Conservation (phyloP, 306 rosid species). For the Datisca glomerata region DNA sequence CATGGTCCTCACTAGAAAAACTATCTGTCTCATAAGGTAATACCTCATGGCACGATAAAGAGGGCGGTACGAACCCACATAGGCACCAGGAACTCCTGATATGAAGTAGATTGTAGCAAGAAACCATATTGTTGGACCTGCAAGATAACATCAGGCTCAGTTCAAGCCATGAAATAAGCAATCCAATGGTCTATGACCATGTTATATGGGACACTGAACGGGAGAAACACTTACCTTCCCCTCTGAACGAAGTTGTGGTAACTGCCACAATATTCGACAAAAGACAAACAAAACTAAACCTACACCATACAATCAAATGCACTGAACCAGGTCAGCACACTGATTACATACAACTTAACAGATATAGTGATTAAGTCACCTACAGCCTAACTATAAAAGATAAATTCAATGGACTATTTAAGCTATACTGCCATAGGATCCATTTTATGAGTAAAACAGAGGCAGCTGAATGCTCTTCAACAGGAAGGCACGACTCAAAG, state of each 20-base stretch:
- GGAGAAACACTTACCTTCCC: slow-evolving; percentile 57
- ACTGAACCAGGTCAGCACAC: slow-evolving; percentile 30
- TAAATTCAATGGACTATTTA: no score
- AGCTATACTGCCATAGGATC: no score
- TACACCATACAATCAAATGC: no score
- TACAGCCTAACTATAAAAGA: no score
- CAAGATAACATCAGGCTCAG: slow-evolving; percentile 17
- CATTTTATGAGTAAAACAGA: no score
- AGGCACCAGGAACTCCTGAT: slow-evolving; percentile 57
- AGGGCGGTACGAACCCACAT: slow-evolving; percentile 80
- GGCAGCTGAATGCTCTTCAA: no score
- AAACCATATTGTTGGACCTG: slow-evolving; percentile 67
- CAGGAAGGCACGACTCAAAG: no score
- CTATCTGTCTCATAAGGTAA: no score
- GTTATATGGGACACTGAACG: no score
- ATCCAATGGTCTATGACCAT: slow-evolving; percentile 3
- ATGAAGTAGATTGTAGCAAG: slow-evolving; percentile 61
- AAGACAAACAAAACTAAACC: no score
- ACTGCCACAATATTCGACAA: slow-evolving; percentile 65
- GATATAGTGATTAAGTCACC: background rate
- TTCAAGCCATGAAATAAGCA: slow-evolving; percentile 9
- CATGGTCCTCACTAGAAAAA: no score
- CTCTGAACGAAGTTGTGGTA: slow-evolving; percentile 57
- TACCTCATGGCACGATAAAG: slow-evolving; percentile 89
- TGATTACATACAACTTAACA: background rate